Conservation (phyloP, 2,329 filamentous ascomycete species). For the Sporothrix brasiliensis region DNA sequence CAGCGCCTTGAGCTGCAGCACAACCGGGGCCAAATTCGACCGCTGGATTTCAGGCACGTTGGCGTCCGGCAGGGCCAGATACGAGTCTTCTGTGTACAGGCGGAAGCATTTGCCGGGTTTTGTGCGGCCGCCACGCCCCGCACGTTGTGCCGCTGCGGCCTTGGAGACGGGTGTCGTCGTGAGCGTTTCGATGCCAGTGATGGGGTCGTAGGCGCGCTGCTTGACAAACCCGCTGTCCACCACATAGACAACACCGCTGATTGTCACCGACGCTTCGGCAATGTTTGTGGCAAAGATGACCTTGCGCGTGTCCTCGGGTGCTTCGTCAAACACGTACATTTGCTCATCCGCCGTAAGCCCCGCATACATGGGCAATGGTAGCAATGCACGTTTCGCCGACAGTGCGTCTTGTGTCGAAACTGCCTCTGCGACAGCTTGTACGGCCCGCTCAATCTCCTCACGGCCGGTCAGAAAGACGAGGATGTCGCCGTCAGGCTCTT, state of each 20-base stretch:
- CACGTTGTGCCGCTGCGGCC: constrained; percentile 88
- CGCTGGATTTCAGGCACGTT: constrained; percentile 90
- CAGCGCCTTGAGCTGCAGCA: constrained; percentile 90
- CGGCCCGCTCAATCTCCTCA: constrained; percentile 83
- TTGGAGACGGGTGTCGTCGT: constrained; percentile 82
- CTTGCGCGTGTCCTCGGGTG: constrained; percentile 81
- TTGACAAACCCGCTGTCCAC: constrained; percentile 92
- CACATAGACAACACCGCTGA: constrained; percentile 88
- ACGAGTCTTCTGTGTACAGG: constrained; percentile 80
- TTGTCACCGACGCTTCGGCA: constrained; percentile 92
- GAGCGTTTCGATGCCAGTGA: constrained; percentile 83
- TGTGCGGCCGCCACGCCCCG: constrained; percentile 86
- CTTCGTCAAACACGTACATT: constrained; percentile 88
- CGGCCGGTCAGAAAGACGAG: constrained; percentile 89
- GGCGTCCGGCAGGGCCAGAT: constrained; percentile 64
- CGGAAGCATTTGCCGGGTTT: constrained; percentile 92
- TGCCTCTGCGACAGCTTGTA: constrained; percentile 78
- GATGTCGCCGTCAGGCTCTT: constrained; percentile 82
- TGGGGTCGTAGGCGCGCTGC: constrained; percentile 80
- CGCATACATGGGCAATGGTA: constrained; percentile 81
- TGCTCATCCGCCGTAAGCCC: constrained; percentile 89
- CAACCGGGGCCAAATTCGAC: constrained; percentile 82
- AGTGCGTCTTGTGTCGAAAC: constrained; percentile 59
- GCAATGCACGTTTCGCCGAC: constrained; percentile 55
- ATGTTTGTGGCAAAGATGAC: constrained; percentile 95